Evolutionary conservation across 2,329 filamentous ascomycete genomes (phyloP), one percentile per base, ranked within the genome.

Genomic region (Ceratocystis colombiana): DNA sequence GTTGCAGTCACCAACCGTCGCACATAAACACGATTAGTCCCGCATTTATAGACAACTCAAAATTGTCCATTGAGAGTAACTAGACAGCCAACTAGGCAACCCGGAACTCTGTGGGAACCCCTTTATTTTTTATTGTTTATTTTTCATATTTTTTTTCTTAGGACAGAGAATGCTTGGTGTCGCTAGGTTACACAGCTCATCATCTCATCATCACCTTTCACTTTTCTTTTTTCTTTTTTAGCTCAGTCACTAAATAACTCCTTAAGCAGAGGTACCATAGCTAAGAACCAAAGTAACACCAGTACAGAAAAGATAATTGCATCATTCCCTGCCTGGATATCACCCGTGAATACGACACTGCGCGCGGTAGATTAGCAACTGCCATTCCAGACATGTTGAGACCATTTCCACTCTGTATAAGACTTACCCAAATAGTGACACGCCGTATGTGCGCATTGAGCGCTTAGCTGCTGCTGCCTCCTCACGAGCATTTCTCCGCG

Each of bases 371-470:
- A 25, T 59, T 59, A 59, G 55, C 55, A n/a, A 28, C 22, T 10
- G 3, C 48, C 0, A 1, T 28, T 20, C 12, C 20, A 53, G 12
- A 22, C 22, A 28, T 8, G 20, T 15, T 20, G 10, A 4, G 37
- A 1, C 37, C 22, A 12, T 28, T 59, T 8, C n/a, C 30, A n/a
- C 55, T 59, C 53, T 15, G 12, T n/a, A 30, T 15, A 37, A 20
- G 28, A 59, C 55, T 59, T 59, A 59, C 55, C 55, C 55, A 59
- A 59, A 59, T 5, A 59, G 6, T 30, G 55, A 59, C 8, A 59
- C 55, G 17, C 55, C 55, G 28, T 59, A 59, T 30, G 55, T 59
- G 25, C 28, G 55, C 55, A 59, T 59, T 30, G 55, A 59, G 8
- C 55, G 55, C 25, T 59, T 59, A 1, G 55, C 12, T n/a, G 28